Evolutionary conservation across 2,329 filamentous ascomycete genomes (phyloP), one percentile per base, ranked within the genome.

Genomic region (Fusarium sulawesiense): DNA sequence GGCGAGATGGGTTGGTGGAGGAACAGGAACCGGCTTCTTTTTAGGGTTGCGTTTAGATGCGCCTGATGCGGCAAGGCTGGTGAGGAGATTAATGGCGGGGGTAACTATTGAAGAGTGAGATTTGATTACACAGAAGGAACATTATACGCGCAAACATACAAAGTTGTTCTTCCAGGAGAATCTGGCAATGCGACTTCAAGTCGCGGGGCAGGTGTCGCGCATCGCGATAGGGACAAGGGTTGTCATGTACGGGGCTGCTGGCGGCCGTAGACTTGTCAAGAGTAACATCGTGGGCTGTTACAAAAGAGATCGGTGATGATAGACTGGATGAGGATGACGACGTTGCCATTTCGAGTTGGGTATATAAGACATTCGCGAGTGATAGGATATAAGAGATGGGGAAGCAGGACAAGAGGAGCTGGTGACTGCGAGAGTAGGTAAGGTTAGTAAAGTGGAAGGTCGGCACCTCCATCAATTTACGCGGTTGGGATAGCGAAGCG

Each of bases 101-200:
- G 64, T 58, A 64, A 80, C 80, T 81, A 32, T 23, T 14, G 1
- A 25, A 10, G 2, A 18, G 54, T 68, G 9, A 67, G 67, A 32
- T 32, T 18, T 18, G 20, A 21, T 14, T 37, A 16, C 12, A n/a
- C 20, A 20, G 10, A 14, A 21, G 29, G 9, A 10, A 13, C 7
- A 27, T 7, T 11, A 21, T 11, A 41, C 41, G 60, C 60, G 56
- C 64, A 66, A 25, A 58, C 84, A 59, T 81, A 91, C 89, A 91
- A 29, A 94, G 86, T 60, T 89, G 85, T 79, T 95, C 92, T 78
- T 95, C 92, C 0, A 95, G 83, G 76, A 91, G 92, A 46, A 93
- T 91, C 60, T 88, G 87, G 71, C 88, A 89, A 73, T 93, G 89
- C 61, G 88, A 83, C 58, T 85, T 87, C 20, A 94, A 80, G 73